Percentiles rank a stretch among this genome's conserved stretches.
These are phyloP conservation scores for Podospora comata DNA, from an alignment of 495 filamentous ascomycete species.

Conservation along the genomic window DNA sequence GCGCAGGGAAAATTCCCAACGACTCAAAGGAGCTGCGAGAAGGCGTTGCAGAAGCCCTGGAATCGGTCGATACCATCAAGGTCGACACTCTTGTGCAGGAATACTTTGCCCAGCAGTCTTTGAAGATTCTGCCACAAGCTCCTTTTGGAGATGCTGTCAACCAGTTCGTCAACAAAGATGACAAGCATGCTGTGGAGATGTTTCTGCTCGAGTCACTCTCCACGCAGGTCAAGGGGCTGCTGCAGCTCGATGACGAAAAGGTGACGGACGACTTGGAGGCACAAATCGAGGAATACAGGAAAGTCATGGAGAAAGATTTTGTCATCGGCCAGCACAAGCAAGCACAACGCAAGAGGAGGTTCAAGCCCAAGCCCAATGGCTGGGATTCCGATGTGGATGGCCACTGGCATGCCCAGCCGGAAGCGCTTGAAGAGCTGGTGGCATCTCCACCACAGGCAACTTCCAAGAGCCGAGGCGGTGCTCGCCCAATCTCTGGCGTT, in stretches of 20 bases:
- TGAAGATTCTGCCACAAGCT: constrained; percentile 87
- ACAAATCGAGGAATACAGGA: constrained; percentile 68
- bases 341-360: constrained; percentile 50
- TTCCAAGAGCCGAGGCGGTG: constrained; percentile 35
- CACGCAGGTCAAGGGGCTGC: constrained; percentile 70
- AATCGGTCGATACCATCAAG: constrained; percentile 70
- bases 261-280: constrained; percentile 56
- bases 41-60: constrained; percentile 56
- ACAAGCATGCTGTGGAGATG: constrained; percentile 85
- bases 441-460: constrained; percentile 44
- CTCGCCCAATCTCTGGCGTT: constrained; percentile 19
- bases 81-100: constrained; percentile 86
- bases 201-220: constrained; percentile 81
- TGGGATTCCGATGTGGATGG: constrained; percentile 91
- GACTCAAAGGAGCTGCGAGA: constrained; percentile 52
- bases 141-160: constrained; percentile 89
- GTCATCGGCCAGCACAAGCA: constrained; percentile 62
- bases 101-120: constrained; percentile 74
- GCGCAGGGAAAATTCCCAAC: constrained; percentile 30
- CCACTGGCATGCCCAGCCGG: constrained; percentile 74
- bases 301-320: constrained; percentile 69
- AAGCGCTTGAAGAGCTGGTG: constrained; percentile 55
- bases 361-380: constrained; percentile 69
- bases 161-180: constrained; percentile 92
- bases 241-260: constrained; percentile 66